Percentiles rank a stretch among this genome's conserved stretches.
Conservation (phyloP, 371 early-diverging fungal genomes). For the Zychaea mexicana region DNA sequence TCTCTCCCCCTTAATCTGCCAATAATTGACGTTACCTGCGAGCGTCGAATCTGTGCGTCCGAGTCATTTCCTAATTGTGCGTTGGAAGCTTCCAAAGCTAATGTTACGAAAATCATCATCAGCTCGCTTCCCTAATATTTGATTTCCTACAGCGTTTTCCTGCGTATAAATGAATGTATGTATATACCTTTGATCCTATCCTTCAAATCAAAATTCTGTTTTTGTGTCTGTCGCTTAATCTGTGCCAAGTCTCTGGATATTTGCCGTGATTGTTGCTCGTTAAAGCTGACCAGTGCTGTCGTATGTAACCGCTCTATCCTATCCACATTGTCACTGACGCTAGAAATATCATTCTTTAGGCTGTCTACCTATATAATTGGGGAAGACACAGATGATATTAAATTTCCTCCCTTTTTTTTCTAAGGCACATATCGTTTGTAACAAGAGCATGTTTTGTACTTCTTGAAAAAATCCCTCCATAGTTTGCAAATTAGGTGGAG, state of each 20-base stretch:
- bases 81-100: constrained; percentile 27
- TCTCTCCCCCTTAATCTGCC: too few relatives aligned
- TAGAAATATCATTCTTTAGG: constrained; percentile 31
- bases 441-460: constrained; percentile 20
- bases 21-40: too few relatives aligned
- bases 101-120: neutral
- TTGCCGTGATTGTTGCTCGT: constrained; percentile 40
- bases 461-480: constrained; percentile 45
- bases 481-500: constrained; percentile 22
- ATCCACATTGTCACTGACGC: constrained; percentile 39
- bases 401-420: constrained; percentile 9
- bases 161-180: constrained; percentile 7
- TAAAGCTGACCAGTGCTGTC: constrained; percentile 35
- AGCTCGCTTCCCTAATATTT: too few relatives aligned
- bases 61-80: constrained; percentile 20
- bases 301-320: constrained; percentile 38
- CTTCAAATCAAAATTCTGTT: constrained; percentile 28
- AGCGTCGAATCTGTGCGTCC: constrained; percentile 36
- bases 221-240: constrained; percentile 35
- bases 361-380: constrained; percentile 32
- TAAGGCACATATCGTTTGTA: neutral
- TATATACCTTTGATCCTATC: constrained; percentile 33
- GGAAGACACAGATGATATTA: constrained; percentile 16
- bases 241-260: constrained; percentile 31
- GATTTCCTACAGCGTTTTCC: too few relatives aligned